A percentile compares a stretch with the other conserved stretches of the same genome.
Conservation (phyloP, 2,329 filamentous ascomycete species). For the Aspergillus brunneoviolaceus region DNA sequence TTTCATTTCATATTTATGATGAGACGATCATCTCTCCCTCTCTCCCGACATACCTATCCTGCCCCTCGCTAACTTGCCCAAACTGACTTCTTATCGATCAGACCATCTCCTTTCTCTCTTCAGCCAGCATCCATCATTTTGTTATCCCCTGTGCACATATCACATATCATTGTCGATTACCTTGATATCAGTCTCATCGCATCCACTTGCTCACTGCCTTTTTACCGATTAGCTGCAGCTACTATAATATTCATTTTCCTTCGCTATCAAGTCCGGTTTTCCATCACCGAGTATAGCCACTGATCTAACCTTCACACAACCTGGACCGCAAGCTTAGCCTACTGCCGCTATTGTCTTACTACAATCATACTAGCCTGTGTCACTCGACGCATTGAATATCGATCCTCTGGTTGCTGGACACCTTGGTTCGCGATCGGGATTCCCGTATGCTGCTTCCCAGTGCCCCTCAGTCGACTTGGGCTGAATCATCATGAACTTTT, state of each 20-base stretch:
- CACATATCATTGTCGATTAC: neutral
- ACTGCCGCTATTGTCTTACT: neutral
- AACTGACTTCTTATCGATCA: neutral
- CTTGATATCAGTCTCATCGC: neutral
- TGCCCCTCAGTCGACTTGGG: conserved; percentile 1
- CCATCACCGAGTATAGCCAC: neutral
- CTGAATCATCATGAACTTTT: conserved; percentile 10
- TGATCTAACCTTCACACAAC: neutral
- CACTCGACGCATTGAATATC: neutral
- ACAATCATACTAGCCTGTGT: neutral
- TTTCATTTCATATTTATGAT: neutral
- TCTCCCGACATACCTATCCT: neutral
- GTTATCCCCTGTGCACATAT: neutral
- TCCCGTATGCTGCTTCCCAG: conserved; percentile 7
- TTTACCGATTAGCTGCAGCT: neutral
- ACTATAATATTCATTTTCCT: neutral
- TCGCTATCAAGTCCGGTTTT: neutral
- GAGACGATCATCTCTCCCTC: neutral
- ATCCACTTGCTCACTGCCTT: neutral
- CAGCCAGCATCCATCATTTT: neutral
- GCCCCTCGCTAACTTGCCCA: neutral
- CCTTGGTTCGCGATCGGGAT: neutral
- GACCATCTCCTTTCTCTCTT: neutral
- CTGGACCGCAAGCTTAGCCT: neutral
- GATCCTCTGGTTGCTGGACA: neutral